These are phyloP conservation scores for Pochonia chlamydosporia DNA, from an alignment of 2,329 filamentous ascomycete genomes.

Conservation along the genomic window DNA sequence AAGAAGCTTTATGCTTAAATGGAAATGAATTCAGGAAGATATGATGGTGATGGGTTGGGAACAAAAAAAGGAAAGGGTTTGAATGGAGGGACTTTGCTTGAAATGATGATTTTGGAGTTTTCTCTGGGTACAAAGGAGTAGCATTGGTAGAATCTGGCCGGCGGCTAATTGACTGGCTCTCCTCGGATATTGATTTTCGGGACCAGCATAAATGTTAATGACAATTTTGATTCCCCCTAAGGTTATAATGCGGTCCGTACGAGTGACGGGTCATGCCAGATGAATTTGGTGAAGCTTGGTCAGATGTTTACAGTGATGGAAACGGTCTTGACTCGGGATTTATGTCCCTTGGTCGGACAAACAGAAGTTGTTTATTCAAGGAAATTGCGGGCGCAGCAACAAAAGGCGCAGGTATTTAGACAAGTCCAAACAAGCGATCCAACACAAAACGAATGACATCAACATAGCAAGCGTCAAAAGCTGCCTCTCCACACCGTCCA, in stretches of 20 bases:
- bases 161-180: constrained; percentile 4
- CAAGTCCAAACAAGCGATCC: not conserved
- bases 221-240: constrained; percentile 1
- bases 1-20: constrained; percentile 95
- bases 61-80: not conserved
- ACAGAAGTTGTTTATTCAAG: not conserved
- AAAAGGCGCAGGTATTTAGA: not conserved
- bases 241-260: not conserved
- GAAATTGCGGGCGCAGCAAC: not conserved
- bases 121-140: constrained; percentile 6
- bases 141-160: constrained; percentile 4
- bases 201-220: constrained; percentile 1
- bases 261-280: not conserved
- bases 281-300: not conserved
- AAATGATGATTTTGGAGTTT: constrained; percentile 2
- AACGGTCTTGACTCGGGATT: too few relatives aligned
- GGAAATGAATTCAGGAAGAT: not conserved
- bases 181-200: not conserved
- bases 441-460: not conserved
- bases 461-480: not conserved
- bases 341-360: too few relatives aligned
- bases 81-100: not conserved
- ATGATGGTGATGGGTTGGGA: not conserved
- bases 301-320: too few relatives aligned
- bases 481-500: too few relatives aligned